These are phyloP conservation scores for Penicillium sp. DNA, from an alignment of 2,329 filamentous ascomycete genomes.

Conservation along the genomic window DNA sequence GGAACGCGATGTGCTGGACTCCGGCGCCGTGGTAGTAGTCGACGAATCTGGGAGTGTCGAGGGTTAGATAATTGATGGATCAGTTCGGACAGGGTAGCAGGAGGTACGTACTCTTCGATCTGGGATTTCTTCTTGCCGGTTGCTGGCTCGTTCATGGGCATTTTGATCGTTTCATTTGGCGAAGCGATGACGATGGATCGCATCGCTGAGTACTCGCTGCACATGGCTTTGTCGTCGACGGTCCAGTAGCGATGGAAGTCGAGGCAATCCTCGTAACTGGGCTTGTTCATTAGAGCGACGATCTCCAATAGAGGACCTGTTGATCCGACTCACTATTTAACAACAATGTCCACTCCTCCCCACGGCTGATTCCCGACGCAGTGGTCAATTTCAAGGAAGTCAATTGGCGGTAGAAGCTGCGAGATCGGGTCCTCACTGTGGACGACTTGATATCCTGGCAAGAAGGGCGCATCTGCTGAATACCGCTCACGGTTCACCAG, in stretches of 20 bases:
- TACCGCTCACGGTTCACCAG: constrained; percentile 69
- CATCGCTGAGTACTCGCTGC: constrained; percentile 82
- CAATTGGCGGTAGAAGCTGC: constrained; percentile 56
- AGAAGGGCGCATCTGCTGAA: constrained; percentile 59
- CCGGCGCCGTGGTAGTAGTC: constrained; percentile 81
- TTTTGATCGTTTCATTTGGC: constrained; percentile 79
- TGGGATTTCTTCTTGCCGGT: constrained; percentile 79
- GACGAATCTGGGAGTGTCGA: constrained; percentile 44
- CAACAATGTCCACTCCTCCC: constrained; percentile 67
- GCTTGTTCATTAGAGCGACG: background rate
- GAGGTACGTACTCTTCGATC: constrained; percentile 69
- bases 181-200: constrained; percentile 83
- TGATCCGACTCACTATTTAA: constrained; percentile 48
- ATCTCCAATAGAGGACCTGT: constrained; percentile 13
- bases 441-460: constrained; percentile 68
- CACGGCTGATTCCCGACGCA: constrained; percentile 94
- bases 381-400: constrained; percentile 76
- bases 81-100: background rate
- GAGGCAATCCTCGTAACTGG: constrained; percentile 74
- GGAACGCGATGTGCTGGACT: constrained; percentile 85
- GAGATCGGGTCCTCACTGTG: constrained; percentile 43
- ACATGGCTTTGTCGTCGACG: constrained; percentile 84
- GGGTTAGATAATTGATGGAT: constrained; percentile 2
- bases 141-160: constrained; percentile 95
- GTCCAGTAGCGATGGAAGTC: constrained; percentile 94